phyloP scores from a whole-genome alignment of 805 yeast genomes.

The Wickerhamomyces sydowiorum region DNA sequence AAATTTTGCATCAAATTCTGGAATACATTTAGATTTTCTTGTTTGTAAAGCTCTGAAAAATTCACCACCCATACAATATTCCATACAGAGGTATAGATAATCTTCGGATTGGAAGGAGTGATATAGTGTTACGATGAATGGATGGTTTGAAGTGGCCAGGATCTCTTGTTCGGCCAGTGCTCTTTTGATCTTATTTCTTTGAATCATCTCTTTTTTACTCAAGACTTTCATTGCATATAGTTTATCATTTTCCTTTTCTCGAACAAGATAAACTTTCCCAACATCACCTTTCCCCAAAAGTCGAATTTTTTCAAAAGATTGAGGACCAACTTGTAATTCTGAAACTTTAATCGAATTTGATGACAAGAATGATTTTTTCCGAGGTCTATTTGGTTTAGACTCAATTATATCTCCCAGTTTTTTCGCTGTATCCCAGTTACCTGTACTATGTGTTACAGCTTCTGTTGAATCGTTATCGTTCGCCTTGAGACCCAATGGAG shows the following conservation, averaged over 20 bases:
- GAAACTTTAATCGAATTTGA: constrained; percentile 64
- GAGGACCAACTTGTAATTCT: constrained; percentile 81
- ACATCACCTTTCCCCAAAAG: constrained; percentile 97
- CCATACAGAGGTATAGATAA: constrained; percentile 91
- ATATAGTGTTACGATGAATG: constrained; percentile 91
- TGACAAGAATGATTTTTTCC: constrained; percentile 47
- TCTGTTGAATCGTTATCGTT: constrained; percentile 24
- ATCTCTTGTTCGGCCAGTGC: constrained; percentile 97
- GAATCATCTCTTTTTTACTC: constrained; percentile 88
- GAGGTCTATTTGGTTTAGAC: constrained; percentile 22
- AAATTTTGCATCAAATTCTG: constrained; percentile 85
- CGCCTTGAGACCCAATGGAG: constrained; percentile 56
- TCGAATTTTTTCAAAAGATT: constrained; percentile 82
- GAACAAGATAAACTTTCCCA: constrained; percentile 90
- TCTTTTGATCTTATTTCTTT: constrained; percentile 89
- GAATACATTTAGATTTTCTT: constrained; percentile 74
- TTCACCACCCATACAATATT: constrained; percentile 99
- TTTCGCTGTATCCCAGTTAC: neutral
- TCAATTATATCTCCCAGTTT: constrained; percentile 14
- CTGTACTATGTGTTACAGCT: constrained; percentile 15
- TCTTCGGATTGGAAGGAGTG: constrained; percentile 97
- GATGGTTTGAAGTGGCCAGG: constrained; percentile 91
- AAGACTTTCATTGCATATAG: constrained; percentile 91
- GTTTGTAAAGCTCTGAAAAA: constrained; percentile 95
- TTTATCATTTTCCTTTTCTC: constrained; percentile 68